Base-by-base conservation (phyloP, 2,329 filamentous ascomycete species). In the Fusarium zealandicum region DNA sequence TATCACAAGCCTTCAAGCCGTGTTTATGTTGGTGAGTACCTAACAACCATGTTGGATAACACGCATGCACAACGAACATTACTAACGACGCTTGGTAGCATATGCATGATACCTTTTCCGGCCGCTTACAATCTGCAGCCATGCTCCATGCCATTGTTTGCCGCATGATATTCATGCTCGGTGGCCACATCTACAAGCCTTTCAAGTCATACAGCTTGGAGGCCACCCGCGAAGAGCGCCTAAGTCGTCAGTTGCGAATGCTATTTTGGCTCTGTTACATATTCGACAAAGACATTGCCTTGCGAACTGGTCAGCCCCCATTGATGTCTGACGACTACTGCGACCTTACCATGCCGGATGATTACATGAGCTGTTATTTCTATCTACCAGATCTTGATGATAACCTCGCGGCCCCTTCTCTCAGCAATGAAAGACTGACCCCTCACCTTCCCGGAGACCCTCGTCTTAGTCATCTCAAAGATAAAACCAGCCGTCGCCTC, bases 181-280 rank as follows among this genome's bases (percentile, higher is more conserved):
- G 80, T 0, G 81, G 73, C 1, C 79, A 84, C 50, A 70, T 64
- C 1, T 44, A 68, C 6, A 51, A 57, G 17, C 58, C 49, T 22
- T 48, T 54, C 3, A 47, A 54, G n/a, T 27, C 54, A 4, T 37
- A 46, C 7, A 32, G 55, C 2, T 51, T 49, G 2, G 51, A 49
- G 2, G 35, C 67, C 2, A 68, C 61, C 5, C 14, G 50, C 0
- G 28, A 59, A 7, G 69, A 71, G 37, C 70, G 71, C 2, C 63
- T 69, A 37, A 63, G 67, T 32, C 65, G 69, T 8, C 72, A 77
- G 25, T 57, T 77, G 0, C 72, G 78, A 3, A 63, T 70, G 25
- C 48, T 84, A 0, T 85, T 85, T 61, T 85, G 83, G 82, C 60
- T 84, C 6, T 78, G 77, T 56, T 85, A 83, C 51, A 73, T 73